Evolutionary conservation across 495 filamentous ascomycete species (phyloP), one percentile per base, ranked within the genome.

Genomic region (Penicillium tannophilum): DNA sequence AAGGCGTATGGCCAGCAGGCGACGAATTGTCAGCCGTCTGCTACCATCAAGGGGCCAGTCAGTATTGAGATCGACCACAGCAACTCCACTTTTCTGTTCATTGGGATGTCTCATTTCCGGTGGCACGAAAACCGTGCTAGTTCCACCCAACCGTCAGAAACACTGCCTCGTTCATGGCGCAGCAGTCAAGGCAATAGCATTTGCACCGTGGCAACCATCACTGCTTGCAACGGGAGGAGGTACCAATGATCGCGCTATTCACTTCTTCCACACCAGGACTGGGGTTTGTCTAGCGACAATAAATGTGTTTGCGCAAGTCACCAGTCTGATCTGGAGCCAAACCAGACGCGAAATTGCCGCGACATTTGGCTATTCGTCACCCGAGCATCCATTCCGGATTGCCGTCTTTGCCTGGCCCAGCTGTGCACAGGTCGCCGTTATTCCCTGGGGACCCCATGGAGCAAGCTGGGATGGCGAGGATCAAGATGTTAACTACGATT

Each of bases 391-490:
- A 1, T 89, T 88, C 62, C 88, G 94, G 26, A 91, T 98, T 61
- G 95, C 92, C 19, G 90, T 98, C 19, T 98, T 97, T 74, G 88
- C 89, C 39, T 98, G 95, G 95, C 94, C 94, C 2, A 89, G 90
- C 51, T 98, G 94, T 74, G 85, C 85, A 56, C 91, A 96, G 62
- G 84, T 97, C 4, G 90, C 93, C 12, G 87, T 87, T 23, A 90
- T 98, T 23, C 93, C 95, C 4, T 98, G 90, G 94, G 84, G 82
- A 28, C 87, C 88, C 46, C 88, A 93, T 58, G 88, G 91, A 65
- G 82, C 89, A 36, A 92, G 90, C 39, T 79, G 93, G 58, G 92
- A 88, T 63, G 89, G 88, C 5, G 33, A 58, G 1, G 59, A 62
- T 2, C 65, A 65, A 39, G 64, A 63, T 17, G 12, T 54, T 19